phyloP scores from a whole-genome alignment of 768 basidiomycete species.

The Asterophora parasitica region DNA sequence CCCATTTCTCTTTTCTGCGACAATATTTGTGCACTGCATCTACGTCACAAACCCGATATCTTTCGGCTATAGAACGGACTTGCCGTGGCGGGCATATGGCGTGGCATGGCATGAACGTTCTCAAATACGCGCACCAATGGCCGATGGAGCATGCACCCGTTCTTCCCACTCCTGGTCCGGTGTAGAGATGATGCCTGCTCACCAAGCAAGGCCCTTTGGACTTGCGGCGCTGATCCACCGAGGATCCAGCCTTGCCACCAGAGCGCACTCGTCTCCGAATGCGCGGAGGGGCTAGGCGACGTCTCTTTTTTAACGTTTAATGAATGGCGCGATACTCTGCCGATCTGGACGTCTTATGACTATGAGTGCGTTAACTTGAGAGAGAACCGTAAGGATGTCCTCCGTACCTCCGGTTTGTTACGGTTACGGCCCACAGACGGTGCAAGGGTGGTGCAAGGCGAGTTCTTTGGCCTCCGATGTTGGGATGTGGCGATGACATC shows the following conservation, averaged over 20 bases:
- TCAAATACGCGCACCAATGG: slow-evolving; percentile 6
- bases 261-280: neutral
- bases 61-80: slow-evolving; percentile 10
- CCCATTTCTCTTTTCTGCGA: no score
- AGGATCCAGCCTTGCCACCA: neutral
- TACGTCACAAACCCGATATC: slow-evolving; percentile 1
- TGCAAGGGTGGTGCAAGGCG: no score
- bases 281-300: neutral
- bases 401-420: no score
- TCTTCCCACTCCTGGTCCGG: slow-evolving; percentile 1
- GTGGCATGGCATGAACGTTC: slow-evolving; percentile 1
- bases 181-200: no score
- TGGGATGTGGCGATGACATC: no score
- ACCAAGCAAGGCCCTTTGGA: neutral
- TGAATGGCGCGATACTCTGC: no score
- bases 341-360: no score
- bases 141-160: slow-evolving; percentile 6
- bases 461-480: no score
- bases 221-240: neutral
- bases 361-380: no score
- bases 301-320: neutral
- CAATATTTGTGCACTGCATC: no score
- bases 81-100: neutral
- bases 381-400: no score
- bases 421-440: no score